Conservation (phyloP, 1,284 basidiomycete genomes). For the Phaffia rhodozyma region DNA sequence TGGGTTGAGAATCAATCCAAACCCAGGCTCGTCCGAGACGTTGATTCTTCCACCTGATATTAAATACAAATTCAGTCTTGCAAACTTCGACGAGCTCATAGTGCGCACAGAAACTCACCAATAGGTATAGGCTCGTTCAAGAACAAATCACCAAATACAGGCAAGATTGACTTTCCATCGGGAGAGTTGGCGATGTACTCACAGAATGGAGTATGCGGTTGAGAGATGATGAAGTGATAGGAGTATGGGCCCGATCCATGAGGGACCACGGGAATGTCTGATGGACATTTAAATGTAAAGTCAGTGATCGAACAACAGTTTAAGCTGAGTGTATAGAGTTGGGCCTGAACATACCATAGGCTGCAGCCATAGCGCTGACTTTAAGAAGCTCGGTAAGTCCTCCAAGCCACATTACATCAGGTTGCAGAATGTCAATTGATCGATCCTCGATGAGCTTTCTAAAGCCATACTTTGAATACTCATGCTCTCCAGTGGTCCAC, state of each 20-base stretch:
- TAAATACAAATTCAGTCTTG: no score
- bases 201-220: constrained; percentile 33
- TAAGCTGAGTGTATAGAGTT: constrained; percentile 27
- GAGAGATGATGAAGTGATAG: constrained; percentile 36
- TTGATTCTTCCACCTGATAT: constrained; percentile 34
- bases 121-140: constrained; percentile 41
- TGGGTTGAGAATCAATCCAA: constrained; percentile 42
- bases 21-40: constrained; percentile 39
- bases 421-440: constrained; percentile 42
- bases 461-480: constrained; percentile 44
- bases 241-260: constrained; percentile 41
- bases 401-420: constrained; percentile 42
- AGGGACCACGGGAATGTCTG: constrained; percentile 44
- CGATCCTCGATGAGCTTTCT: constrained; percentile 44
- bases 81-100: no score
- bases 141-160: constrained; percentile 45
- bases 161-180: constrained; percentile 41
- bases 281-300: neutral
- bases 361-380: constrained; percentile 38
- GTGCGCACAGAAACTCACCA: constrained; percentile 20
- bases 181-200: constrained; percentile 44
- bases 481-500: constrained; percentile 47
- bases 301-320: neutral
- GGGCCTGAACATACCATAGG: constrained; percentile 23
- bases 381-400: constrained; percentile 45